Base-by-base conservation (phyloP, 2,329 filamentous ascomycete genomes). In the Calonectria montana region DNA sequence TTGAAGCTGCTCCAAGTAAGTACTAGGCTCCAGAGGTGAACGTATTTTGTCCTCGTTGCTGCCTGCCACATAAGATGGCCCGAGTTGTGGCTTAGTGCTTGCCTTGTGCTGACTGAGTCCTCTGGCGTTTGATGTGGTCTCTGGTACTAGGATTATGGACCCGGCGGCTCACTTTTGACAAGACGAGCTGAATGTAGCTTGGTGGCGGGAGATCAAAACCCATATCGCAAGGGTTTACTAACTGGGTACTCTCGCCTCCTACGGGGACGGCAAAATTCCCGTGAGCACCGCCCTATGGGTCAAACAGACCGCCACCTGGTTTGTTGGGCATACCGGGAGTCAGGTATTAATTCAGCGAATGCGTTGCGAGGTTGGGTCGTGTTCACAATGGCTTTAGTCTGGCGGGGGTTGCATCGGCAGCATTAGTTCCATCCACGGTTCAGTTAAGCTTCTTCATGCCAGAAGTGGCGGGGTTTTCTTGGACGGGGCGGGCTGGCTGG, bases 231-330 rank as follows among this genome's bases (percentile, higher is more conserved):
- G 6, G 21, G 25, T 23, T 35, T 21, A 25, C 45, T 41, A 39
- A 63, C 50, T 57, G 31, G 41, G n/a, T 27, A 43, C 45, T 45
- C n/a, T 25, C 29, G 27, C 29, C 53, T 23, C n/a, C n/a, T 10
- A 12, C 47, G 57, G 18, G 15, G 13, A 64, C 41, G 41, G 48
- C 6, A 63, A 37, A 59, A 37, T 45, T 25, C 31, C 65, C 48
- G 25, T 16, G 23, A 69, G 69, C 69, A 71, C 65, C 59, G 69
- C 69, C 69, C 65, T 61, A 61, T 69, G 65, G 65, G 65, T 59
- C 69, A 39, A 41, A n/a, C 47, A 23, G 61, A 45, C 25, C 41
- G 23, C 68, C 53, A 41, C 25, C 39, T 39, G 67, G 59, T 27
- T 16, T 69, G 47, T 21, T 61, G 27, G 64, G 47, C 37, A 59